These are phyloP conservation scores for Beauveria sp. DNA, from an alignment of 2,329 filamentous ascomycete genomes.

Conservation along the genomic window DNA sequence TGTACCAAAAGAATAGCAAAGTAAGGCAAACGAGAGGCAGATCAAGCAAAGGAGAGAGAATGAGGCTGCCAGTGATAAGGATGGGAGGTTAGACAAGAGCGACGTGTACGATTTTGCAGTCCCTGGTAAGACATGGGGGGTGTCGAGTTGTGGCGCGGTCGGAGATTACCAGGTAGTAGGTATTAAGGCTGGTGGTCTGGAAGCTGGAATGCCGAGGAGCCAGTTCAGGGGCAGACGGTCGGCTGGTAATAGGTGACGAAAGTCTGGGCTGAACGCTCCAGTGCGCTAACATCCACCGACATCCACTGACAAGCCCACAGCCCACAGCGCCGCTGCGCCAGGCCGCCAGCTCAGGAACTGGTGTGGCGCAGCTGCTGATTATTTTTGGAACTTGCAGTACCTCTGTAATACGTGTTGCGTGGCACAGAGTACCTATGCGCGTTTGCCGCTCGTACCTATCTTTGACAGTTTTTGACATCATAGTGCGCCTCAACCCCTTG, in stretches of 20 bases:
- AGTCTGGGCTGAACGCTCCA: not conserved
- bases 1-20: not conserved
- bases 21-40: not conserved
- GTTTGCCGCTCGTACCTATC: not conserved
- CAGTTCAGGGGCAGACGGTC: not conserved
- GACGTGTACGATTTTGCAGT: not conserved
- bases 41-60: not conserved
- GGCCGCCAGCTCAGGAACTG: not conserved
- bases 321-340: not conserved
- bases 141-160: not conserved
- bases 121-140: constrained; percentile 4
- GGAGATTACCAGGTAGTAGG: not conserved
- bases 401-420: too few relatives aligned
- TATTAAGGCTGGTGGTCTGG: not conserved
- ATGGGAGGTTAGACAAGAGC: not conserved
- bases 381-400: not conserved
- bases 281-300: not conserved
- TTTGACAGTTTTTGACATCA: too few relatives aligned
- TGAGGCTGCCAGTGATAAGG: not conserved
- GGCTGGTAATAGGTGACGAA: not conserved
- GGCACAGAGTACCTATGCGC: too few relatives aligned
- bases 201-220: not conserved
- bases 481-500: too few relatives aligned
- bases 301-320: not conserved
- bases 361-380: not conserved